Conservation (phyloP, 163 green algal species). For the Scenedesmus sp. region DNA sequence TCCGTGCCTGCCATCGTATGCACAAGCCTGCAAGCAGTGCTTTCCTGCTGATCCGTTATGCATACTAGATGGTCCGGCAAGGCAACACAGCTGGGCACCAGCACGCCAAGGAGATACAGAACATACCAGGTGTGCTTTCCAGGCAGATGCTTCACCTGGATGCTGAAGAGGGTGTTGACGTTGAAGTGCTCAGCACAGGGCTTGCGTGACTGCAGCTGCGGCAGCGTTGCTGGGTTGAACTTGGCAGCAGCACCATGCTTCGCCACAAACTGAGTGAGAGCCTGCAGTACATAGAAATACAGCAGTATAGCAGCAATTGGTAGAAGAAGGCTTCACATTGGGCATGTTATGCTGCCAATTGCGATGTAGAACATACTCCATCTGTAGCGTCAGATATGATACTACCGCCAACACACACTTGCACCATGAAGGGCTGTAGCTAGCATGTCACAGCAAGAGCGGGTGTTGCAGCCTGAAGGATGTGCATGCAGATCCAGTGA, state of each 20-base stretch:
- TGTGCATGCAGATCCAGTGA: neutral
- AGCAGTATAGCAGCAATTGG: neutral
- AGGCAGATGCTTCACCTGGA: neutral
- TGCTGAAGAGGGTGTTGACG: neutral
- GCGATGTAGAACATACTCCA: no score
- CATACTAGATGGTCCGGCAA: neutral
- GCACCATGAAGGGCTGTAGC: no score
- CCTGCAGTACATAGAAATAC: neutral
- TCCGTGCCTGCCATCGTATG: neutral
- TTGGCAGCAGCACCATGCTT: neutral
- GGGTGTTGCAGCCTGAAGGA: neutral
- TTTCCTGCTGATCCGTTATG: neutral
- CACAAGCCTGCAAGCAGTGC: neutral
- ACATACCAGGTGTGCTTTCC: neutral
- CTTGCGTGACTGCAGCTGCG: neutral
- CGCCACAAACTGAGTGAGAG: neutral
- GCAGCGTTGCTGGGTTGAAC: neutral
- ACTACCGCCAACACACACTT: no score
- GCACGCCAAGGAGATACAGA: neutral
- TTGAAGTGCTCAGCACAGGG: neutral
- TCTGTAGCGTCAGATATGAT: no score
- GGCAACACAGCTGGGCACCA: neutral
- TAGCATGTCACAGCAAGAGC: no score
- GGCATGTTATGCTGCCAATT: no score
- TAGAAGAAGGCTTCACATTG: neutral